Conservation (phyloP, 345 rosid genomes). For the Murraya paniculata region DNA sequence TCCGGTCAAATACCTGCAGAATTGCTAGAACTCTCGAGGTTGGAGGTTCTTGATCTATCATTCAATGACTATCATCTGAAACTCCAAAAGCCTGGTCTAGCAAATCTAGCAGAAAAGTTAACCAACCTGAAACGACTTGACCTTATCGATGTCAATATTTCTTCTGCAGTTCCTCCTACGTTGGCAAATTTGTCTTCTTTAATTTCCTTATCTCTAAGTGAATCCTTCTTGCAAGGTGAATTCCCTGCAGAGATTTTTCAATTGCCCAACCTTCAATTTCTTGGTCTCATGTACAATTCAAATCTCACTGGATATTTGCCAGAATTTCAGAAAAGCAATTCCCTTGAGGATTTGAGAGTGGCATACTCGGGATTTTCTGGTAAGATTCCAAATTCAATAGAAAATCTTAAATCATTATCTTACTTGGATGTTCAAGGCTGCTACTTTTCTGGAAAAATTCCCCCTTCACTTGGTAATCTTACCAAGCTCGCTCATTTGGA, state of each 20-base stretch:
- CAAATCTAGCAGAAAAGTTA: background rate
- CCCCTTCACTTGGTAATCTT: background rate
- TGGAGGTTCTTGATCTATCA: constrained; percentile 17
- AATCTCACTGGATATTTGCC: background rate
- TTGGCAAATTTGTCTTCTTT: background rate
- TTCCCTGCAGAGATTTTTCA: background rate
- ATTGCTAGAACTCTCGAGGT: background rate
- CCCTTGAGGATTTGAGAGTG: background rate
- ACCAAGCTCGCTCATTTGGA: too few relatives aligned
- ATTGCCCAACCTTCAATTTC: background rate
- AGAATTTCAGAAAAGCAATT: background rate
- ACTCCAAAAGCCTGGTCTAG: background rate
- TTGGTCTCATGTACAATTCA: background rate
- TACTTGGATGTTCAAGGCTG: background rate
- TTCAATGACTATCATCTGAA: background rate
- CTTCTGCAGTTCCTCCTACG: background rate
- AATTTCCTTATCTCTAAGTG: background rate
- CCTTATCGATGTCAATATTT: background rate
- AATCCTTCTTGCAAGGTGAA: background rate
- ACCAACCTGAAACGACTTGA: background rate
- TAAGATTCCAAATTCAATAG: background rate
- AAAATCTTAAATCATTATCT: background rate
- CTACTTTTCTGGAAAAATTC: too few relatives aligned
- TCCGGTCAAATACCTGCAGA: constrained; percentile 10
- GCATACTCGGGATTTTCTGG: background rate